Evolutionary conservation across 495 filamentous ascomycete genomes (phyloP), one percentile per base, ranked within the genome.

Genomic region (Aspergillus ellipticus): DNA sequence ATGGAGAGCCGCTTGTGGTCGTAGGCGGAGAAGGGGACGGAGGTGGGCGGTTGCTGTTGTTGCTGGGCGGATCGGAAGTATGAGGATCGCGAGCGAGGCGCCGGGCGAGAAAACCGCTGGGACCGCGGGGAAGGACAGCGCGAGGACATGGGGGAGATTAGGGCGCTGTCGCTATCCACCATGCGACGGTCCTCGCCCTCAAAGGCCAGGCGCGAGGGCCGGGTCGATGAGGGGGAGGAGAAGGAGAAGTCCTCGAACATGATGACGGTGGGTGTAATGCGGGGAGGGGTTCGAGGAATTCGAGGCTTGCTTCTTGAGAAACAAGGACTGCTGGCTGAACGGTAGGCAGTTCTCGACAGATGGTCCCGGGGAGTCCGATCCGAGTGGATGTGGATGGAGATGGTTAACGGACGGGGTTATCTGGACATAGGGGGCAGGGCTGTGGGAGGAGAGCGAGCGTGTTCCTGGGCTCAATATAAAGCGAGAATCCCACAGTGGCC

Each of bases 181-280:
- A 72, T 71, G 15, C 69, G 59, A 37, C 69, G 68, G 41, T 76
- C 74, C 19, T 77, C 74, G 28, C 62, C 54, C 55, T 76, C 73
- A 24, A 72, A 46, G n/a, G 68, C 58, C 15, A 71, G 55, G 19
- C 69, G 69, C 46, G 65, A 19, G 0, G 73, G 66, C 41, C 62
- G 59, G 42, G 59, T 54, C 37, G 72, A 74, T 4, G 74, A 73
- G 3, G 74, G 67, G 45, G 74, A 73, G 17, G 74, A 67, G 55
- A 77, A 77, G 39, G 74, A 74, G 62, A 77, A 77, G 60, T 77
- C 67, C 58, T 77, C 73, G 62, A 77, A 77, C 74, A 77, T 77
- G 58, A 9, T 64, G 60, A 29, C 5, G 11, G 3, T 13, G 22
- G 17, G 11, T 33, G 19, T 11, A 5, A 47, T 24, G 15, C 21